phyloP scores from a whole-genome alignment of 768 basidiomycete genomes.

The Lactifluus subvellereus region DNA sequence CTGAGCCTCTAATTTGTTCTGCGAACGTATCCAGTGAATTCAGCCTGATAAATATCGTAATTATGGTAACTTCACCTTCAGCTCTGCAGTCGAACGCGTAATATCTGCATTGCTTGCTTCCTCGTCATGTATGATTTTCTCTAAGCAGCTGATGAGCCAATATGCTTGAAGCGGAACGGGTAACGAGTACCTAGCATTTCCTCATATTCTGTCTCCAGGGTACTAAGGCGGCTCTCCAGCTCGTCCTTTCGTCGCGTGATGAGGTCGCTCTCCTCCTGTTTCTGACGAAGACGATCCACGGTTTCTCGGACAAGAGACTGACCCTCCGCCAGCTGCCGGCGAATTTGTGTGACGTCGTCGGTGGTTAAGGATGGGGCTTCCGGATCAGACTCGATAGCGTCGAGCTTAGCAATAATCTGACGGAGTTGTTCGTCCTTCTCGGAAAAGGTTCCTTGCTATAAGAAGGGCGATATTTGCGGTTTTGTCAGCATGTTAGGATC shows the following conservation, averaged over 20 bases:
- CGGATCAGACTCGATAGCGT: slow-evolving; percentile 63
- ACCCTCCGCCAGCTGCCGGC: slow-evolving; percentile 84
- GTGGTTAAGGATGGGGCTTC: slow-evolving; percentile 53
- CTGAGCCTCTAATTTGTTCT: slow-evolving; percentile 93
- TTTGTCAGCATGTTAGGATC: slow-evolving; percentile 13
- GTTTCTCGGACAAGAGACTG: slow-evolving; percentile 84
- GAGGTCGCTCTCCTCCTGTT: slow-evolving; percentile 90
- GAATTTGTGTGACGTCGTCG: slow-evolving; percentile 75
- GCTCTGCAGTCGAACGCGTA: slow-evolving; percentile 79
- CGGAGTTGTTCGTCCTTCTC: slow-evolving; percentile 95
- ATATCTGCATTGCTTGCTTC: slow-evolving; percentile 79
- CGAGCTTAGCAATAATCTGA: slow-evolving; percentile 75
- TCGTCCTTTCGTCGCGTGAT: slow-evolving; percentile 78
- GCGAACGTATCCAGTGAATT: slow-evolving; percentile 22
- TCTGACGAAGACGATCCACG: slow-evolving; percentile 81
- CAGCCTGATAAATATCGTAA: slow-evolving; percentile 6
- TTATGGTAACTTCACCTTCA: slow-evolving; percentile 59
- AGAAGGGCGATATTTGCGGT: background rate
- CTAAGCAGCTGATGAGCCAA: slow-evolving; percentile 36
- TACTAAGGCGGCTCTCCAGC: slow-evolving; percentile 71
- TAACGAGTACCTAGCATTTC: slow-evolving; percentile 76
- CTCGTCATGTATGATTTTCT: slow-evolving; percentile 89
- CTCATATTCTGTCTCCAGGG: slow-evolving; percentile 91
- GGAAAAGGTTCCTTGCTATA: slow-evolving; percentile 85
- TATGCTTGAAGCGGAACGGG: slow-evolving; percentile 15